These are phyloP conservation scores for Rhododendron vialii DNA, from an alignment of 148 eudicot genomes.

Conservation along the genomic window DNA sequence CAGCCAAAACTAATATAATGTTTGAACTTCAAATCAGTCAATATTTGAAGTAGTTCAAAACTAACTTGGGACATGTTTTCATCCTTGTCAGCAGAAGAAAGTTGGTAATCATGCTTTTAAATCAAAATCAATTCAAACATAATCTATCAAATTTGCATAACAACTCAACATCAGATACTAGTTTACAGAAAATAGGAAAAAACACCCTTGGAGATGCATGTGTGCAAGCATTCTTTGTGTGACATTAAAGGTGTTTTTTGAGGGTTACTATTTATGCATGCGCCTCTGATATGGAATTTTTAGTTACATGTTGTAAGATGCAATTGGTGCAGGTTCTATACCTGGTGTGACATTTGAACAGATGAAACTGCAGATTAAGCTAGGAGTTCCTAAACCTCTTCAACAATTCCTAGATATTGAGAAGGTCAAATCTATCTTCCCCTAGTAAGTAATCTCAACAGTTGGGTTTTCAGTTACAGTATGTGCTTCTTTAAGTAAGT, in stretches of 20 bases:
- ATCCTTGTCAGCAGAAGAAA: background rate
- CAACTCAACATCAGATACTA: background rate
- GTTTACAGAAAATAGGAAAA: background rate
- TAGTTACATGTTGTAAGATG: slow-evolving; percentile 1
- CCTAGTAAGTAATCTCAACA: slow-evolving; percentile 63
- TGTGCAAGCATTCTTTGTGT: background rate
- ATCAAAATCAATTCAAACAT: background rate
- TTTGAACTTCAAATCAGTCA: background rate
- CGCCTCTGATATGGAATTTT: slow-evolving; percentile 5
- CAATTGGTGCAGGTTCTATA: slow-evolving; percentile 61
- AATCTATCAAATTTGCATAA: background rate
- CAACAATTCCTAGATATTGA: slow-evolving; percentile 68
- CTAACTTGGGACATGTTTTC: background rate
- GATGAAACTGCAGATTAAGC: slow-evolving; percentile 93
- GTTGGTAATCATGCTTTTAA: background rate
- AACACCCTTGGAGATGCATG: background rate
- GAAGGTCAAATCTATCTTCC: slow-evolving; percentile 92
- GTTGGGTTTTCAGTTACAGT: background rate
- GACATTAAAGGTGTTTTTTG: background rate
- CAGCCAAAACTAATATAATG: background rate
- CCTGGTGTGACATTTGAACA: slow-evolving; percentile 87
- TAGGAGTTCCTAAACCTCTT: slow-evolving; percentile 85
- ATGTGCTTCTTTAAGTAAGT: background rate
- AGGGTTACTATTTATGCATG: background rate
- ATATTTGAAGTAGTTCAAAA: background rate